These are phyloP conservation scores for Agaricus subrufescens DNA, from an alignment of 768 basidiomycete genomes.

Conservation along the genomic window DNA sequence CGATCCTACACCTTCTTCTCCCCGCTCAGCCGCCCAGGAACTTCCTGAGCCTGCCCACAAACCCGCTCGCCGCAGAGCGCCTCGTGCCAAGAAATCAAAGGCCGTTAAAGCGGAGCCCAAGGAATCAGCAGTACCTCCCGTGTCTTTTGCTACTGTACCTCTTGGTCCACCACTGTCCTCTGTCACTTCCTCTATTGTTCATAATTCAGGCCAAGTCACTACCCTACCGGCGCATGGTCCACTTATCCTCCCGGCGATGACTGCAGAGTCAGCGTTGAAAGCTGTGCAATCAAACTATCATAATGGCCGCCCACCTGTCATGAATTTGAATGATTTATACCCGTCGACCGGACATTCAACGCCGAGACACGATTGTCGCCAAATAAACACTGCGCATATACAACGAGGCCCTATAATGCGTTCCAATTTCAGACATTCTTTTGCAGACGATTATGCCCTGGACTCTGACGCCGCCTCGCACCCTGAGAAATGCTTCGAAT, in stretches of 20 bases:
- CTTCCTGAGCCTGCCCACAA: not conserved
- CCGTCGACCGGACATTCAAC: not conserved
- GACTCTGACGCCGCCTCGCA: not conserved
- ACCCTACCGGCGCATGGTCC: not conserved
- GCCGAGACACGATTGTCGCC: not conserved
- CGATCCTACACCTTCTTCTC: not conserved
- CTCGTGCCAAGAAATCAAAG: not conserved
- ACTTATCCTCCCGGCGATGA: not conserved
- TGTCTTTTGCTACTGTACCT: too few relatives aligned
- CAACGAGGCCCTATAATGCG: slow-evolving; percentile 7
- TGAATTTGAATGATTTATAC: not conserved
- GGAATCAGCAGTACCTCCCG: not conserved
- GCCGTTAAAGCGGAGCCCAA: not conserved
- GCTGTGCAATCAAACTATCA: not conserved
- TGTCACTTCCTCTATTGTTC: not conserved
- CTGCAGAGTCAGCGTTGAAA: not conserved
- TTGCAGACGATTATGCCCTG: not conserved
- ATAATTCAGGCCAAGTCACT: not conserved
- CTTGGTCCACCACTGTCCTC: not conserved
- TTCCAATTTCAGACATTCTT: not conserved
- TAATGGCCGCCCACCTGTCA: not conserved
- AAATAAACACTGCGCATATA: not conserved
- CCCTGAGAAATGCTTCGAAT: not conserved
- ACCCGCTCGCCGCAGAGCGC: not conserved
- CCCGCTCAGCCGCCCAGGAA: not conserved